Base-by-base conservation (phyloP, 331 rosid species). In the Acacia concinna region DNA sequence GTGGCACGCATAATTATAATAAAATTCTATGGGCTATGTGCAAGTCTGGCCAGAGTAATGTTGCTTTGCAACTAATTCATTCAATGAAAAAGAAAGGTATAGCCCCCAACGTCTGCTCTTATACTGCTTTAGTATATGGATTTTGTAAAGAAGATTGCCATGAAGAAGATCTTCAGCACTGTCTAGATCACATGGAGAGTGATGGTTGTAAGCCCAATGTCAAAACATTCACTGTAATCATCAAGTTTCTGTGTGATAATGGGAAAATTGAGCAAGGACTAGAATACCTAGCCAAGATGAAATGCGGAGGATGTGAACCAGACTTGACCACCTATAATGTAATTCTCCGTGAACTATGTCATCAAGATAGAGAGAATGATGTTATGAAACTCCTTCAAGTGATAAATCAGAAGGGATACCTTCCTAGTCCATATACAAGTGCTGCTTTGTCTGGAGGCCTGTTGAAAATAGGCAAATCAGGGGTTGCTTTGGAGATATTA, bases 401-500 rank as follows among this genome's bases (percentile, higher is more conserved):
- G 64, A 85, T 85, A 57, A 74, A 82, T 68, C 59, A 74, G 4
- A 87, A 79, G 78, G 88, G 90, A 18, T 78, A 82, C 78, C 68
- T 63, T 74, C 87, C 85, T 30, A 73, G 84, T 60, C 71, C 78
- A 25, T 73, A 85, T 69, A 84, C 88, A 30, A 80, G 78, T 80
- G 79, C 88, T 82, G 85, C 90, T 76, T 74, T 87, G 85, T 81
- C 76, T 57, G 87, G 88, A 49, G 86, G 85, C 67, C 64, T 82
- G n/a, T 65, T 87, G 52, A 87, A 82, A 78, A 69, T 40, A 59
- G 85, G 87, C 30, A 74, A 82, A 59, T 64, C 72, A 17, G 44
- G 71, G 59, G 34, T 51, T 68, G 85, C 87, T 74, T 67, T 28
- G 23, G 49, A 80, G 63, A 57, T 85, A 63, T 66, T 85, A 74